Evolutionary conservation across 1,284 basidiomycete species (phyloP), one percentile per base, ranked within the genome.

Genomic region (Ceratobasidium sp.): DNA sequence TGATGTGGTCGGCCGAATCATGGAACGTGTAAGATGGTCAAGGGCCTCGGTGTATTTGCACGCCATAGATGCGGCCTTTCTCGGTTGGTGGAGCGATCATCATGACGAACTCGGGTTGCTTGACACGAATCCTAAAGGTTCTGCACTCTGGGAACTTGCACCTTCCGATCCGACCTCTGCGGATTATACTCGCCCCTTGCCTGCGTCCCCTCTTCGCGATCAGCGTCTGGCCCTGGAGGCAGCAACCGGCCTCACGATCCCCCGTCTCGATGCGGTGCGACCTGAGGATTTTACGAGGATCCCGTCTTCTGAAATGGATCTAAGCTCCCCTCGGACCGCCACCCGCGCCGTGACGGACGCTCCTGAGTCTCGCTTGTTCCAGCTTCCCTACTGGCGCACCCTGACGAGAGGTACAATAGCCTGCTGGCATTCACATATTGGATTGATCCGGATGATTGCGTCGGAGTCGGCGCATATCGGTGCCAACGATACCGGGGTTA

Each of bases 341-440:
- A 69, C 65, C 65, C 65, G 65, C 23, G 39, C 14, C 12, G 53
- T 58, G 39, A 69, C 65, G 65, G 58, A 36, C 23, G 39, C 50
- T 23, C 53, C 21, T 57, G 28, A 23, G 53, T 52, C 65, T 69
- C 65, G 65, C 53, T 41, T 69, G 41, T 14, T 18, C 41, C 16
- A 74, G 39, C 69, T 71, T 61, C 69, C 71, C 36, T 55, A 55
- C 55, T 71, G 69, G 69, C 65, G 50, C n/a, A 57, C 58, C 52
- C 83, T 91, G 60, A 87, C 86, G 0, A 81, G 82, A 53, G 83
- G 85, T 32, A 86, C 89, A 73, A 79, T 92, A 46, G 90, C 90
- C 9, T 91, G 88, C 79, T 94, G 91, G 89, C 84, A 88, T 76
- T 92, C 91, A 0, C 92, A 93, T 80, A 75, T 89, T 21, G 81